A percentile compares a stretch with the other conserved stretches of the same genome.
Evolutionary conservation across 768 basidiomycete genomes (phyloP).

Genomic region (Mycena filopes): DNA sequence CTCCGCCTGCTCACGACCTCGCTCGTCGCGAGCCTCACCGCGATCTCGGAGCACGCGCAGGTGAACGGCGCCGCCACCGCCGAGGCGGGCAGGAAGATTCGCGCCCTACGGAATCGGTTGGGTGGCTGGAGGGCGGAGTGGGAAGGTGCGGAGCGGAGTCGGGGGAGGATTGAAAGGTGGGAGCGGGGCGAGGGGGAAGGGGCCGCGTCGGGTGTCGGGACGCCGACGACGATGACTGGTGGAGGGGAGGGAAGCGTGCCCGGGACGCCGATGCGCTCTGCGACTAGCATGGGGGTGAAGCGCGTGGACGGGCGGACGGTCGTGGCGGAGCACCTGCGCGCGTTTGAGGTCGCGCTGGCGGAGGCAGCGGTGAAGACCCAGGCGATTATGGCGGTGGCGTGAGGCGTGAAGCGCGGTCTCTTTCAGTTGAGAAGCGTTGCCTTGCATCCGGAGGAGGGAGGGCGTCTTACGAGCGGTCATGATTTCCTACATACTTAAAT

Average conservation of each 20-base stretch:
- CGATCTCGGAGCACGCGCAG: slow-evolving; percentile 89
- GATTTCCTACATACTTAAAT: no score
- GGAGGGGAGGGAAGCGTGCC: slow-evolving; percentile 49
- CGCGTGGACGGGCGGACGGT: slow-evolving; percentile 75
- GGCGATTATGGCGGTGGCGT: slow-evolving; percentile 77
- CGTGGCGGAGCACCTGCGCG: slow-evolving; percentile 81
- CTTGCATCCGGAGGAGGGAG: no score
- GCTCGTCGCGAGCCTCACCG: slow-evolving; percentile 77
- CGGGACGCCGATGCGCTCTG: slow-evolving; percentile 35
- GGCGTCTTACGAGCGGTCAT: no score
- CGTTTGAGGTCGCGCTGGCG: slow-evolving; percentile 76
- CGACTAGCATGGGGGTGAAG: slow-evolving; percentile 49
- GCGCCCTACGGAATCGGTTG: slow-evolving; percentile 85
- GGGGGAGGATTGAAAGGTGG: slow-evolving; percentile 82
- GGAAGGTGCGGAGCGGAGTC: slow-evolving; percentile 87
- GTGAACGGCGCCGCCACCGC: slow-evolving; percentile 87
- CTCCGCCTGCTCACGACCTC: slow-evolving; percentile 81
- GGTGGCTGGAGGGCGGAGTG: slow-evolving; percentile 84
- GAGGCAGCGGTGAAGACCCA: slow-evolving; percentile 83
- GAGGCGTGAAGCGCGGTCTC: no score
- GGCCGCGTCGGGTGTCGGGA: no score
- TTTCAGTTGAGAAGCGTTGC: no score
- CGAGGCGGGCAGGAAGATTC: slow-evolving; percentile 87
- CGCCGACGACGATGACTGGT: slow-evolving; percentile 45
- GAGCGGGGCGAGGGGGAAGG: slow-evolving; percentile 70